A percentile compares a stretch with the other conserved stretches of the same genome.
Conservation (phyloP, 2,329 filamentous ascomycete genomes). For the Clonostachys chloroleuca region DNA sequence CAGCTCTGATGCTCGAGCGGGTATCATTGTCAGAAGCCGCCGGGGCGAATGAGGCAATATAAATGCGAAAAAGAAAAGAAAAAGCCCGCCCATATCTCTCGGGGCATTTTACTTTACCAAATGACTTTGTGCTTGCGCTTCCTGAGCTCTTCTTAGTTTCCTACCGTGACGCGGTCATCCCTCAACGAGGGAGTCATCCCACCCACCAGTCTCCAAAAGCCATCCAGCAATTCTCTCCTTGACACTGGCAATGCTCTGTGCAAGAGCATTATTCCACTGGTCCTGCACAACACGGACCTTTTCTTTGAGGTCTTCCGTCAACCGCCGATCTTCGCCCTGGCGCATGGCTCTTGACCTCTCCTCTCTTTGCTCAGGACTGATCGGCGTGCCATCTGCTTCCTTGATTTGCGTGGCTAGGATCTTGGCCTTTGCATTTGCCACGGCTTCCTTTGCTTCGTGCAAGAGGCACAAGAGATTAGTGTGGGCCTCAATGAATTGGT, state of each 20-base stretch:
- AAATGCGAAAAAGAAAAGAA: conserved; percentile 1
- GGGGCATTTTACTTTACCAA: not conserved
- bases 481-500: conserved; percentile 95
- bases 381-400: conserved; percentile 25
- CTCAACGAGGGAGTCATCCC: conserved; percentile 69
- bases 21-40: conserved; percentile 3
- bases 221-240: conserved; percentile 71
- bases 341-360: conserved; percentile 51
- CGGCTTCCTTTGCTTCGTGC: conserved; percentile 82
- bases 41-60: not conserved
- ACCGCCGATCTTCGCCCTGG: conserved; percentile 59
- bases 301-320: conserved; percentile 88
- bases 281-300: conserved; percentile 88
- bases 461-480: conserved; percentile 85
- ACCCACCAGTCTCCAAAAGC: conserved; percentile 75
- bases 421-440: conserved; percentile 64
- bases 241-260: conserved; percentile 66
- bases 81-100: not conserved
- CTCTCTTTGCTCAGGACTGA: conserved; percentile 23
- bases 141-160: conserved; percentile 8
- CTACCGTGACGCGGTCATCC: conserved; percentile 24
- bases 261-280: conserved; percentile 86
- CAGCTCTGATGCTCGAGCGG: not conserved
- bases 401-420: conserved; percentile 62
- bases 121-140: not conserved